phyloP scores from a whole-genome alignment of 1,284 basidiomycete genomes.

The Fomitiporia mediterranea region DNA sequence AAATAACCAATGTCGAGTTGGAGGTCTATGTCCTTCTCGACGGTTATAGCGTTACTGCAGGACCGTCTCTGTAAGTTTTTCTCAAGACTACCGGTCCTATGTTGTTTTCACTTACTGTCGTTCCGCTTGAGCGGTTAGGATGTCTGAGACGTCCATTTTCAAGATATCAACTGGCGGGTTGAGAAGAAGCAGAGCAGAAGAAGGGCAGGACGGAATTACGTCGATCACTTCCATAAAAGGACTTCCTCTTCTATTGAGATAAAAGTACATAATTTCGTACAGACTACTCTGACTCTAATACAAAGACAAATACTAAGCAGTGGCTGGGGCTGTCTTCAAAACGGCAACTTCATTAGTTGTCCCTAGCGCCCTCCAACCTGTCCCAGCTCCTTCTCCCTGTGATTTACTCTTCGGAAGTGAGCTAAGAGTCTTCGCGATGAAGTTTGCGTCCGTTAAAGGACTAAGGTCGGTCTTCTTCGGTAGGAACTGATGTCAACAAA shows the following conservation, averaged over 20 bases:
- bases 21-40: constrained; percentile 78
- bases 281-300: not conserved
- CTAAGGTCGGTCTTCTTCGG: constrained; percentile 82
- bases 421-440: constrained; percentile 74
- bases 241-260: too few species aligned
- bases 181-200: too few species aligned
- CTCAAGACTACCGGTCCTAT: not conserved
- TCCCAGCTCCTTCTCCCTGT: constrained; percentile 58
- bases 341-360: constrained; percentile 38
- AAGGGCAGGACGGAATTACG: too few species aligned
- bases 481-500: constrained; percentile 71
- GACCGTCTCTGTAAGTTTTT: constrained; percentile 8
- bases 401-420: constrained; percentile 57
- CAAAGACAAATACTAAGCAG: not conserved
- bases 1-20: constrained; percentile 82
- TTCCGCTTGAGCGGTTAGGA: constrained; percentile 63
- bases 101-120: constrained; percentile 55
- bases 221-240: not conserved
- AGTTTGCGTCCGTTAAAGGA: constrained; percentile 84
- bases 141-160: constrained; percentile 74
- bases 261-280: too few species aligned
- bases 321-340: not conserved
- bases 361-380: constrained; percentile 77
- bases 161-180: not conserved
- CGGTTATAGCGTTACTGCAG: constrained; percentile 57